A percentile compares a stretch with the other conserved stretches of the same genome.
These are phyloP conservation scores for Paecilomyces sp. DNA, from an alignment of 2,329 filamentous ascomycete genomes.

Conservation along the genomic window DNA sequence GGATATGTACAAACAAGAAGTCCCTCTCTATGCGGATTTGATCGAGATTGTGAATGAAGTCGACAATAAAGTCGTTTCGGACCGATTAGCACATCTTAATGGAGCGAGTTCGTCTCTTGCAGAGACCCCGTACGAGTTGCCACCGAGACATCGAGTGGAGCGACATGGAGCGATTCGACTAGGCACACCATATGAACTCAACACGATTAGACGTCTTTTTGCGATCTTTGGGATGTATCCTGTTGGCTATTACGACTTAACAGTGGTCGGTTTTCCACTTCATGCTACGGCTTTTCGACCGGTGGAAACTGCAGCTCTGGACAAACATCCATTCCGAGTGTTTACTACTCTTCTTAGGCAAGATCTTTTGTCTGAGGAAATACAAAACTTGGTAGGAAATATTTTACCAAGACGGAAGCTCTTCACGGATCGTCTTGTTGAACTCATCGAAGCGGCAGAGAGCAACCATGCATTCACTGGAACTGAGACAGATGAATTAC, in stretches of 20 bases:
- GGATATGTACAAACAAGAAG: constrained; percentile 14
- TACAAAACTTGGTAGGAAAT: constrained; percentile 18
- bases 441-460: constrained; percentile 24
- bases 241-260: constrained; percentile 44
- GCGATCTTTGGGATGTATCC: constrained; percentile 36
- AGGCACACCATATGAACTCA: constrained; percentile 34
- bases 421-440: constrained; percentile 27
- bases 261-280: constrained; percentile 36
- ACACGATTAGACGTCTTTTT: constrained; percentile 34
- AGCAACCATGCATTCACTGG: constrained; percentile 13
- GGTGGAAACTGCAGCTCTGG: constrained; percentile 16
- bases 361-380: constrained; percentile 24
- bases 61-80: constrained; percentile 3
- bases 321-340: constrained; percentile 35
- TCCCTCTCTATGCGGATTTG: constrained; percentile 13
- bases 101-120: not conserved
- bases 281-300: constrained; percentile 44
- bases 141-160: constrained; percentile 9
- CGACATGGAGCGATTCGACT: constrained; percentile 40
- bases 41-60: constrained; percentile 11
- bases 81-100: not conserved
- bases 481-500: constrained; percentile 23
- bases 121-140: not conserved
- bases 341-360: constrained; percentile 28
- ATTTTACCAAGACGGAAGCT: constrained; percentile 28